Percentiles rank a stretch among this genome's conserved stretches.
Conservation (phyloP, 768 basidiomycete species). For the Mycena pura region DNA sequence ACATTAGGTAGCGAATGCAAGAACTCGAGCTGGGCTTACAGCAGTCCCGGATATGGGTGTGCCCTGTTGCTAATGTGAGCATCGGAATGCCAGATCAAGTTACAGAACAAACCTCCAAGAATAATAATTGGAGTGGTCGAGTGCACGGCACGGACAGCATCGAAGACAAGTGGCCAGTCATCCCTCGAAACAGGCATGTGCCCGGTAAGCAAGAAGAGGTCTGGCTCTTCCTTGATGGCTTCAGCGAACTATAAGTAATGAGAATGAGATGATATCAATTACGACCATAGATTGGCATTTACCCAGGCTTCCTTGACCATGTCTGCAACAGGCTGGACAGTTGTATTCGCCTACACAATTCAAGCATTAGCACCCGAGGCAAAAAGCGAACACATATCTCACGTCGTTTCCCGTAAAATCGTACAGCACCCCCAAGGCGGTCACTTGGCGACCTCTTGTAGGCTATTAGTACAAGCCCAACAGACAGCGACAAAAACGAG, state of each 20-base stretch:
- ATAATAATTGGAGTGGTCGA: slow-evolving; percentile 81
- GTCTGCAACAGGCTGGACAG: slow-evolving; percentile 72
- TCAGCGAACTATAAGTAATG: slow-evolving; percentile 64
- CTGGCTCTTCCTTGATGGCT: slow-evolving; percentile 81
- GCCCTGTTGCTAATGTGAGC: slow-evolving; percentile 45
- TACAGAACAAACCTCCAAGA: slow-evolving; percentile 56
- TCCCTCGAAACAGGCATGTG: slow-evolving; percentile 85
- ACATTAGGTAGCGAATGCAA: background rate
- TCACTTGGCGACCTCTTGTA: slow-evolving; percentile 68
- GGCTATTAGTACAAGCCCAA: background rate
- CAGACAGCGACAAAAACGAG: background rate
- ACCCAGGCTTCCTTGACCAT: slow-evolving; percentile 88
- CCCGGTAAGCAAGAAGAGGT: slow-evolving; percentile 79
- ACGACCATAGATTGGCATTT: background rate
- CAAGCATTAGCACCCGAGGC: too few species aligned
- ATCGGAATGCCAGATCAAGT: background rate
- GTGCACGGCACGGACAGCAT: slow-evolving; percentile 77
- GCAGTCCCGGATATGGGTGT: slow-evolving; percentile 84
- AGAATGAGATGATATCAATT: background rate
- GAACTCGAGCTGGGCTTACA: slow-evolving; percentile 43
- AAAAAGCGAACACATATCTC: too few species aligned
- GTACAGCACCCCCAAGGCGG: slow-evolving; percentile 80
- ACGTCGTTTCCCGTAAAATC: slow-evolving; percentile 75
- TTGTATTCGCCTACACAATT: too few species aligned
- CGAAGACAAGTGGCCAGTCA: slow-evolving; percentile 75